Base-by-base conservation (phyloP, 441 rosid genomes). In the Aquilaria agallochum region DNA sequence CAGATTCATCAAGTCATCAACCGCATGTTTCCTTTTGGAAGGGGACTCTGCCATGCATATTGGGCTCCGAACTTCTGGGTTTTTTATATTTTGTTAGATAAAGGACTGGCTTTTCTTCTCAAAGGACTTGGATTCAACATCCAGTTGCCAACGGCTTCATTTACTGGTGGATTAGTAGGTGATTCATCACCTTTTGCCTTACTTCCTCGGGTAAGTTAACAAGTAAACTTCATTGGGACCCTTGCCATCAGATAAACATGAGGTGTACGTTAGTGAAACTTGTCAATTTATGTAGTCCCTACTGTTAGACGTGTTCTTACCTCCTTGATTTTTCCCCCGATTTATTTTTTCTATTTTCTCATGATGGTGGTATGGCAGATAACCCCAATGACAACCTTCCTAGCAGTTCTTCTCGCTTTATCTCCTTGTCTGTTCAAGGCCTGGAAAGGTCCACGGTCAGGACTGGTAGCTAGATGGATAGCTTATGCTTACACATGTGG, bases 41-140 rank as follows among this genome's bases (percentile, higher is more conserved):
- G 97, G 87, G 98, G 98, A 63, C 82, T 94, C 63, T 90, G 96
- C 69, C 98, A 94, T 76, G 97, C 97, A 6, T 94, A 85, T 34
- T 94, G 98, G 98, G 97, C 98, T 6, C 98, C 96, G 9, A 94
- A 90, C 55, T 83, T 94, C 64, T 94, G 97, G 97, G 97, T 89
- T 48, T 87, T 91, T 79, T 94, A 94, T 65, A 85, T 94, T 48
- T 53, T 86, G 50, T 64, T 89, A 5, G 98, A 94, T 78, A 94
- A 94, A 74, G 81, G 76, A 14, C 79, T 87, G 44, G 80, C 87
- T 58, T 77, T 81, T 74, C 20, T 70, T 2, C 79, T 89, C 31
- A 74, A 81, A 68, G 87, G 70, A 69, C 71, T 89, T 36, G 88
- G 96, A 1, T 77, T 85, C 46, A 63, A 72, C 9, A 69, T 88